These are phyloP conservation scores for Cystofilobasidium bisporidii DNA, from an alignment of 768 basidiomycete genomes.

Conservation along the genomic window DNA sequence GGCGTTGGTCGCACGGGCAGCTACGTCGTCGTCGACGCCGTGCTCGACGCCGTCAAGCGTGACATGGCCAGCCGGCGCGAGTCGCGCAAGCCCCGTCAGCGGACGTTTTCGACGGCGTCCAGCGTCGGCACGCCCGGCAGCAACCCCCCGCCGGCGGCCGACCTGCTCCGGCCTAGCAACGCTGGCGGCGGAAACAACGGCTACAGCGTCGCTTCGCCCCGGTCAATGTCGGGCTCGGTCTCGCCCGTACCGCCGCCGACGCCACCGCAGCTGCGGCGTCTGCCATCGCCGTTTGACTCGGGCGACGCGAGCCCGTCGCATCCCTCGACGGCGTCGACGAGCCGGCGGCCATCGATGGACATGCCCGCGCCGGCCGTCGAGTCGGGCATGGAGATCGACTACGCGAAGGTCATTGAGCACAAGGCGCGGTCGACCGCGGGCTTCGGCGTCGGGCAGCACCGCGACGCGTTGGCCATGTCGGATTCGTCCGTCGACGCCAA, in stretches of 20 bases:
- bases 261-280: neutral
- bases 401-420: neutral
- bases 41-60: constrained; percentile 61
- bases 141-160: neutral
- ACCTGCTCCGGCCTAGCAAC: neutral
- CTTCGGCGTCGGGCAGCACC: neutral
- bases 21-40: constrained; percentile 78
- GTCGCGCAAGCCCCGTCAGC: neutral
- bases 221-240: neutral
- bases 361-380: neutral
- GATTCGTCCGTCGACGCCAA: neutral
- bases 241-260: constrained; percentile 12
- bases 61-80: constrained; percentile 44
- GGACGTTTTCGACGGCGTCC: constrained; percentile 10
- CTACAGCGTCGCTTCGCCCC: neutral
- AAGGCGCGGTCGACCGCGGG: neutral
- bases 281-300: constrained; percentile 23
- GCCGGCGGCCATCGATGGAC: neutral
- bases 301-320: neutral
- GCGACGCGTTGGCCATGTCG: constrained; percentile 5
- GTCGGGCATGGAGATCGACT: constrained; percentile 6
- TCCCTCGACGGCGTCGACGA: neutral
- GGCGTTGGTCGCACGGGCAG: constrained; percentile 92
- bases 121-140: neutral
- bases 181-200: too few relatives aligned